phyloP scores from a whole-genome alignment of 2,329 filamentous ascomycete species.

The Cylindrodendrum hubeiense region DNA sequence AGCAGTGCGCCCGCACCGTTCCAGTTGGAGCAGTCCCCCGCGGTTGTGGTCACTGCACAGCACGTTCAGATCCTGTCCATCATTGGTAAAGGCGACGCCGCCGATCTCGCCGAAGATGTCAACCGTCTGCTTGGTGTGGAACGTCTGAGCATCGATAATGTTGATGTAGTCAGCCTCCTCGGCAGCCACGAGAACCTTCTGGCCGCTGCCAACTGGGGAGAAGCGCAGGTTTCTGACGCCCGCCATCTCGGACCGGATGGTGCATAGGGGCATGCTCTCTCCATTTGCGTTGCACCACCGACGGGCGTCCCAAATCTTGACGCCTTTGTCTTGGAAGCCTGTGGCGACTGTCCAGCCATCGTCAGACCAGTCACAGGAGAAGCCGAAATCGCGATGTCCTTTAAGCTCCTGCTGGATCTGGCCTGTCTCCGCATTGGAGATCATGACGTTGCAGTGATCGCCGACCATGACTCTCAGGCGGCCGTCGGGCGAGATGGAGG shows the following conservation, averaged over 20 bases:
- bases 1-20: conserved; percentile 55
- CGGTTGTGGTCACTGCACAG: conserved; percentile 75
- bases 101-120: conserved; percentile 83
- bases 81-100: conserved; percentile 75
- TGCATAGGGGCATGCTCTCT: conserved; percentile 59
- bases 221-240: conserved; percentile 78
- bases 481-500: conserved; percentile 77
- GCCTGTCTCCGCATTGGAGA: conserved; percentile 77
- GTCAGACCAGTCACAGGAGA: conserved; percentile 84
- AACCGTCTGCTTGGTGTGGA: conserved; percentile 74
- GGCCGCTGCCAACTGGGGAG: conserved; percentile 77
- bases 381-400: conserved; percentile 78
- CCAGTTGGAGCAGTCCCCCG: conserved; percentile 75
- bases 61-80: conserved; percentile 76
- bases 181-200: conserved; percentile 75
- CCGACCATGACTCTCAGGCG: conserved; percentile 80
- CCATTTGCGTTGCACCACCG: conserved; percentile 71
- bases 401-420: conserved; percentile 67
- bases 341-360: conserved; percentile 83
- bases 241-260: conserved; percentile 74
- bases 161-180: conserved; percentile 82
- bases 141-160: conserved; percentile 76
- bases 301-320: conserved; percentile 83
- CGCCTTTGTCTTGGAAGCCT: conserved; percentile 79
- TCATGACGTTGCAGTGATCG: conserved; percentile 73